These are phyloP conservation scores for Diplodia sapinea DNA, from an alignment of 2,329 filamentous ascomycete species.

Conservation along the genomic window DNA sequence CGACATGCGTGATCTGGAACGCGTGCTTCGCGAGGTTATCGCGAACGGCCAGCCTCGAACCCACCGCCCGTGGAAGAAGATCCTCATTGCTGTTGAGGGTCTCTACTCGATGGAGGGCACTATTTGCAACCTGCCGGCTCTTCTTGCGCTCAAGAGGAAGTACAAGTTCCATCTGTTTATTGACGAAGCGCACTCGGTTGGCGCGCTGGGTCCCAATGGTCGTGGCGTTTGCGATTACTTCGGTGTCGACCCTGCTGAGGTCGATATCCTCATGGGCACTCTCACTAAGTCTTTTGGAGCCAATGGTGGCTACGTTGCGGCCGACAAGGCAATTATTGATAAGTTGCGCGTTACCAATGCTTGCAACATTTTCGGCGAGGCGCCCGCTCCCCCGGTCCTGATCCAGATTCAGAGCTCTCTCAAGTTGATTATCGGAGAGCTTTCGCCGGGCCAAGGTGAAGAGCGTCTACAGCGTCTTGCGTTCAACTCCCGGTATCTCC, in stretches of 20 bases:
- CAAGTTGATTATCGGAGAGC: slow-evolving; percentile 85
- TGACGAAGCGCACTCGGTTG: slow-evolving; percentile 95
- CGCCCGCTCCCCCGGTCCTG: slow-evolving; percentile 84
- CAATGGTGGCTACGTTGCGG: slow-evolving; percentile 94
- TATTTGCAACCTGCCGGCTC: slow-evolving; percentile 94
- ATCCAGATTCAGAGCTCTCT: slow-evolving; percentile 89
- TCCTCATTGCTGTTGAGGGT: slow-evolving; percentile 92
- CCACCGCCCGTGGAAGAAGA: slow-evolving; percentile 99
- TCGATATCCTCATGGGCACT: slow-evolving; percentile 98
- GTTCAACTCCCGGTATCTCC: slow-evolving; percentile 98
- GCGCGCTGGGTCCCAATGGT: slow-evolving; percentile 85
- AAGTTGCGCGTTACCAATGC: slow-evolving; percentile 87
- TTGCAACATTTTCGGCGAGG: slow-evolving; percentile 84
- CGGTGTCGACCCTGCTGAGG: slow-evolving; percentile 80
- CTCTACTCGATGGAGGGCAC: slow-evolving; percentile 99
- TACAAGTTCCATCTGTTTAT: slow-evolving; percentile 98
- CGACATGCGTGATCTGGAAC: slow-evolving; percentile 87
- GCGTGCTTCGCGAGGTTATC: slow-evolving; percentile 85
- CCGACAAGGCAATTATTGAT: slow-evolving; percentile 87
- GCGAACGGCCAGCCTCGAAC: slow-evolving; percentile 96
- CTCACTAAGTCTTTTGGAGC: slow-evolving; percentile 98
- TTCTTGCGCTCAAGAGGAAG: slow-evolving; percentile 85
- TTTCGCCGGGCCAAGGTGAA: slow-evolving; percentile 88
- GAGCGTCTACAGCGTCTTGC: slow-evolving; percentile 94
- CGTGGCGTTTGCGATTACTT: slow-evolving; percentile 98